Conservation (phyloP, 2,329 filamentous ascomycete genomes). For the Ophiocordyceps camponoti-floridani region DNA sequence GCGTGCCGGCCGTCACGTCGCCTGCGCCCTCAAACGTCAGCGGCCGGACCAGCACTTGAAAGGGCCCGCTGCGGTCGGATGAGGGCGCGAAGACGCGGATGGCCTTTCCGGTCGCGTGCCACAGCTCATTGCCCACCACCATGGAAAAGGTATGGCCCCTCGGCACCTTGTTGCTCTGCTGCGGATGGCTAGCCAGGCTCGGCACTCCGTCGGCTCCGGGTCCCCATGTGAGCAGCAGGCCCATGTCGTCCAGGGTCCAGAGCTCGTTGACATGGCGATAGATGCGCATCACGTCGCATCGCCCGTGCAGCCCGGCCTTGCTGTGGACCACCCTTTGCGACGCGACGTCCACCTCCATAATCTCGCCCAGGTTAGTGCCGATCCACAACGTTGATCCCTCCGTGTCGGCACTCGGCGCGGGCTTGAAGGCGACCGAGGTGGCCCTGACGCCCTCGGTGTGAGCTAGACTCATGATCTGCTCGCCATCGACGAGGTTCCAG, state of each 20-base stretch:
- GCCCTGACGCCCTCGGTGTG: slow-evolving; percentile 77
- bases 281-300: slow-evolving; percentile 67
- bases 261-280: slow-evolving; percentile 75
- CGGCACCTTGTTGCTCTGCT: slow-evolving; percentile 57
- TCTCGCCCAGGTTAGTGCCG: slow-evolving; percentile 72
- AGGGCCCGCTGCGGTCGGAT: slow-evolving; percentile 45
- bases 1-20: slow-evolving; percentile 72
- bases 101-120: slow-evolving; percentile 77
- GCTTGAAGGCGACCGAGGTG: slow-evolving; percentile 71
- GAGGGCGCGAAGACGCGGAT: slow-evolving; percentile 70
- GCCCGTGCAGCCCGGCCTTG: slow-evolving; percentile 55
- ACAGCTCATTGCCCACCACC: slow-evolving; percentile 67
- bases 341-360: slow-evolving; percentile 73
- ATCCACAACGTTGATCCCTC: slow-evolving; percentile 79
- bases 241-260: slow-evolving; percentile 86
- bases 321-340: slow-evolving; percentile 52
- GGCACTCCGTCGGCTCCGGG: slow-evolving; percentile 56
- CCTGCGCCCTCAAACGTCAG: slow-evolving; percentile 56
- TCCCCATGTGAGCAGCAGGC: slow-evolving; percentile 73
- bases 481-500: slow-evolving; percentile 72
- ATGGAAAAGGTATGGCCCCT: slow-evolving; percentile 79
- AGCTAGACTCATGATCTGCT: slow-evolving; percentile 60
- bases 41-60: slow-evolving; percentile 58
- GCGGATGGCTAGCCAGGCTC: slow-evolving; percentile 53
- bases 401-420: slow-evolving; percentile 55